Base-by-base conservation (phyloP, 139 green algal genomes). In the Raphidocelis subcapitata region DNA sequence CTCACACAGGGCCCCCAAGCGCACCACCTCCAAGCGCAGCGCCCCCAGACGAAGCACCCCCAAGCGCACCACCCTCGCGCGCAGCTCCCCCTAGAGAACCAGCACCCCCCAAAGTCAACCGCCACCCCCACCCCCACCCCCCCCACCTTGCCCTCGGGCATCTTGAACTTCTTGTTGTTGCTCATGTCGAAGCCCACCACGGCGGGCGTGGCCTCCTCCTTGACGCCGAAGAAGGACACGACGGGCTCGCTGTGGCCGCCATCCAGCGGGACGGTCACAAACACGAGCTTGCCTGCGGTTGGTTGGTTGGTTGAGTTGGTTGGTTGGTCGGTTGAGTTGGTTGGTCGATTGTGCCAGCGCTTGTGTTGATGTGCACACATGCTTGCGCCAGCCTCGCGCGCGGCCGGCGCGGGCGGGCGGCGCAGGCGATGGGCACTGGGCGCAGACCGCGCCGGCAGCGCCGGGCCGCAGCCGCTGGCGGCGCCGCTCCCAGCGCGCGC, bases 161-260 rank as follows among this genome's bases (percentile, higher is more conserved):
- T 74, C 37, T 67, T 76, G 83, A 75, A 94, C 86, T 94, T 94
- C 57, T 81, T 86, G 73, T 85, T 87, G 36, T 80, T 84, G 37
- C 81, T 74, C 84, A 88, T 86, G 41, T 87, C 66, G 82, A 95
- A 93, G 47, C 90, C 90, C 28, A 93, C 67, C 52, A 94, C 56
- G 10, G 67, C 55, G 33, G 72, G 72, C 28, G 63, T 52, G 49
- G 72, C 72, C 71, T 87, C 77, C 20, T 81, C 86, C 65, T 86
- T 79, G 29, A 96, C 64, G 29, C 87, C 88, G 72, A 97, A 97
- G 87, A 92, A 97, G 62, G 93, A 87, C 29, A 91, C 74, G 5
- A 96, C 86, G 33, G 87, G 85, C 31, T 87, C 84, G 55, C 83
- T 83, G 54, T 56, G 74, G 60, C 76, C 33, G 35, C 72, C 72